phyloP scores from a whole-genome alignment of 805 yeast genomes.

The Metschnikowia baotianmanensis region DNA sequence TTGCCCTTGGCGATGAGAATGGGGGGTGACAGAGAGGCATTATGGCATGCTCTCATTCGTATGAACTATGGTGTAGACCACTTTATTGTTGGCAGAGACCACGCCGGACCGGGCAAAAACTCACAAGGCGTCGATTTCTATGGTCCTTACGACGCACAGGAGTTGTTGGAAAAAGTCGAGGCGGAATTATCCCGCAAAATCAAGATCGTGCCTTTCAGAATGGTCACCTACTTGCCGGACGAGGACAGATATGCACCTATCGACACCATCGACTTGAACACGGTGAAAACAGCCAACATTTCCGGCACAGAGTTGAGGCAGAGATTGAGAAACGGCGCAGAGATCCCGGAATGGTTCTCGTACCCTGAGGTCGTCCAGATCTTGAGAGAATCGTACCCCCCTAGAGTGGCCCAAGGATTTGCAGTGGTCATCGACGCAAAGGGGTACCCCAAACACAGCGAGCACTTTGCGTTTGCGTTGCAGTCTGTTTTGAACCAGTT shows the following conservation, averaged over 20 bases:
- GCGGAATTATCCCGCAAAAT: slow-evolving; percentile 68
- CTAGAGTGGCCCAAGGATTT: slow-evolving; percentile 87
- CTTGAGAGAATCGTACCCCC: slow-evolving; percentile 89
- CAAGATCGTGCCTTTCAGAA: slow-evolving; percentile 92
- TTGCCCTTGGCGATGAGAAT: slow-evolving; percentile 97
- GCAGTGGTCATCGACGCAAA: slow-evolving; percentile 51
- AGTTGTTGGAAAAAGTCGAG: slow-evolving; percentile 69
- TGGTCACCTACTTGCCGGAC: slow-evolving; percentile 95
- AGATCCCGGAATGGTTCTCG: slow-evolving; percentile 95
- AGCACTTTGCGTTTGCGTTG: slow-evolving; percentile 69
- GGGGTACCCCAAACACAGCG: slow-evolving; percentile 25
- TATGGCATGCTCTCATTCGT: slow-evolving; percentile 97
- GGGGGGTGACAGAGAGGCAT: slow-evolving; percentile 99
- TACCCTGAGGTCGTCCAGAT: slow-evolving; percentile 94
- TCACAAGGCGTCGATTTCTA: slow-evolving; percentile 91
- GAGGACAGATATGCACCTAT: slow-evolving; percentile 94
- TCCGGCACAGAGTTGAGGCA: slow-evolving; percentile 94
- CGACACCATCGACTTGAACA: slow-evolving; percentile 79
- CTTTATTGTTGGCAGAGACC: slow-evolving; percentile 97
- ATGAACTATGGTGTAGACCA: slow-evolving; percentile 96
- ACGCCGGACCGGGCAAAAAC: slow-evolving; percentile 91
- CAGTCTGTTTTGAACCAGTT: slow-evolving; percentile 89
- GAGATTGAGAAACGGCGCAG: slow-evolving; percentile 79
- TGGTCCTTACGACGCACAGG: slow-evolving; percentile 97
- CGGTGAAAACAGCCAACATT: slow-evolving; percentile 76